Base-by-base conservation (phyloP, 257 asterid genomes). In the Nyctanthes arbortristis region DNA sequence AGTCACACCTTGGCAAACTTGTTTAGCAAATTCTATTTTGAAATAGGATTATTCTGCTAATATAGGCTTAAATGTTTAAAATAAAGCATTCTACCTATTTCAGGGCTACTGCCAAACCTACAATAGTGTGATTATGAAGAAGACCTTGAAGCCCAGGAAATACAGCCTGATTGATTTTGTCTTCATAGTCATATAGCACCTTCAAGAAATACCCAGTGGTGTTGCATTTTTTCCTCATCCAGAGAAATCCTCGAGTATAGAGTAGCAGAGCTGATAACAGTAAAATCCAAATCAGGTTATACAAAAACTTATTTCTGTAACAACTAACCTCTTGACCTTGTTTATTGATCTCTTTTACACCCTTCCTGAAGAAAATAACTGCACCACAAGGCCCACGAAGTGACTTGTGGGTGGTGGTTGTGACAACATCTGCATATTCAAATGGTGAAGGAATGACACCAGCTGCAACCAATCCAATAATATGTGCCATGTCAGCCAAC, bases 61-160 rank as follows among this genome's bases (percentile, higher is more conserved):
- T n/a, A n/a, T n/a, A n/a, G n/a, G n/a, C n/a, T n/a, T n/a, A n/a
- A n/a, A n/a, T n/a, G n/a, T n/a, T n/a, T 11, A 93, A 71, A 29
- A 34, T 5, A 12, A 29, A 24, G 59, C 27, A 28, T 39, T 62
- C 10, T 45, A 93, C 99, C 90, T 93, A 97, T 75, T 94, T 94
- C 71, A 94, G 73, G 11, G 99, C 99, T 63, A 91, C 97, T 33
- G 99, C 99, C 84, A 94, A 76, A 47, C 95, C 99, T 24, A 96
- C 82, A 64, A 91, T 94, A 22, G 99, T 94, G 85, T 94, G 99
- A 73, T 94, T 91, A 84, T 94, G 99, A 31, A 97, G 97, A 25
- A 97, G 97, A 20, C 99, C 99, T 84, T 94, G 99, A 79, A 94
- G 97, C 66, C 99, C 99, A n/a, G 99, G 99, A 78, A 94, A 94